Conservation (phyloP, 2,329 filamentous ascomycete genomes). For the Fusarium anguioides region DNA sequence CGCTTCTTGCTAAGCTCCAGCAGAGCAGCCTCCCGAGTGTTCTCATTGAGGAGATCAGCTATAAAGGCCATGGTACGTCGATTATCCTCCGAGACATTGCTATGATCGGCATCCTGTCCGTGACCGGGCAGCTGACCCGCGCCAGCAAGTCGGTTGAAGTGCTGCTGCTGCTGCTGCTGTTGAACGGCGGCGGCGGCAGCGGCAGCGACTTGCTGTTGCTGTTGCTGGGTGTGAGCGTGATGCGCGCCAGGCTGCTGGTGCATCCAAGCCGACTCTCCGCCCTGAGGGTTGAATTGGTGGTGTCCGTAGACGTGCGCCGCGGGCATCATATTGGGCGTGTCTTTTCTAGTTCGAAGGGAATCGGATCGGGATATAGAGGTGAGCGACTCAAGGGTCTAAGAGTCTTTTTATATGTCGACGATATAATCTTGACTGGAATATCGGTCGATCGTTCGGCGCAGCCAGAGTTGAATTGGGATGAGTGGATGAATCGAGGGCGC, state of each 20-base stretch:
- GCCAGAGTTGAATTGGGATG: constrained; percentile 19
- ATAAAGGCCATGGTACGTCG: constrained; percentile 93
- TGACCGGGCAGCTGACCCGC: constrained; percentile 60
- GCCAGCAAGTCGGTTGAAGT: constrained; percentile 77
- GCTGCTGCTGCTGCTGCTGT: constrained; percentile 66
- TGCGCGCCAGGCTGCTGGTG: constrained; percentile 70
- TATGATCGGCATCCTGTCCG: constrained; percentile 66
- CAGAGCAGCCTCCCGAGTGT: constrained; percentile 87
- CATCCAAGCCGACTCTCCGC: constrained; percentile 71
- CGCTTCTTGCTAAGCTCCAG: constrained; percentile 98
- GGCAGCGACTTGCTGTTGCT: constrained; percentile 53
- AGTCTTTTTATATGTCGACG: background rate
- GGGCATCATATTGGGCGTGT: constrained; percentile 66
- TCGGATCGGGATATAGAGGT: background rate
- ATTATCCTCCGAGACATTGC: constrained; percentile 88
- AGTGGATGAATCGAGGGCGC: constrained; percentile 35
- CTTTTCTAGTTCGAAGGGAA: constrained; percentile 25
- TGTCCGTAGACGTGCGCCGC: constrained; percentile 74
- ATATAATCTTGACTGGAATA: constrained; percentile 2
- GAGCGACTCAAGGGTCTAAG: background rate
- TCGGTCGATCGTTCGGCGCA: constrained; percentile 26
- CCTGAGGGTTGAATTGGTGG: constrained; percentile 72
- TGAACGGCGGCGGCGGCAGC: constrained; percentile 63
- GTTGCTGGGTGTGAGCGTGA: constrained; percentile 68
- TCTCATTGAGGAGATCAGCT: constrained; percentile 88